These are phyloP conservation scores for Yarrowia alimentaria DNA, from an alignment of 805 yeast species.

Conservation along the genomic window DNA sequence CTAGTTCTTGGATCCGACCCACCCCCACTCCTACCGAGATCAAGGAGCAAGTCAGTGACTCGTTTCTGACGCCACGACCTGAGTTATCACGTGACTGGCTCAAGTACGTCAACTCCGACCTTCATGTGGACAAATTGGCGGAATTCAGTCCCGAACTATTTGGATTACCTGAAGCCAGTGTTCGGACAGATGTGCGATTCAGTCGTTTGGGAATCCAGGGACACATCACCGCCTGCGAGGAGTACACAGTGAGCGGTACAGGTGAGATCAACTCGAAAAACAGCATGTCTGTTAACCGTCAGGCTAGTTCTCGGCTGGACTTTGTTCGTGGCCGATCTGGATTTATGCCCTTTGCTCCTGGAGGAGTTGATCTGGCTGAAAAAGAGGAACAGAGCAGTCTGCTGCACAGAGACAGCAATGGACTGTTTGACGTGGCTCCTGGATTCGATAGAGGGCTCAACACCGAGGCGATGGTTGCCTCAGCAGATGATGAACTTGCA, in stretches of 20 bases:
- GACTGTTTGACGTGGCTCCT: conserved; percentile 78
- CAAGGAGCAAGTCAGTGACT: no score
- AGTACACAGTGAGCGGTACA: conserved; percentile 46
- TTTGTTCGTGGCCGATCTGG: conserved; percentile 67
- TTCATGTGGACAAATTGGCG: conserved; percentile 25
- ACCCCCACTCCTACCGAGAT: no score
- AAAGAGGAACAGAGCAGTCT: conserved; percentile 34
- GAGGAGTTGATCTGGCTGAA: conserved; percentile 55
- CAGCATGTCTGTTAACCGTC: conserved; percentile 70
- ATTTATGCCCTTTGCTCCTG: conserved; percentile 88
- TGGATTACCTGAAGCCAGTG: conserved; percentile 9
- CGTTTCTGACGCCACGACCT: conserved; percentile 18
- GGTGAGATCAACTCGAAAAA: conserved; percentile 56
- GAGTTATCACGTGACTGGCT: conserved; percentile 6
- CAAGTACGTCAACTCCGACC: conserved; percentile 5
- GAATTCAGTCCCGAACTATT: not conserved
- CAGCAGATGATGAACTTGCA: conserved; percentile 6
- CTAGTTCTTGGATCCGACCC: no score
- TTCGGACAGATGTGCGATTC: conserved; percentile 43
- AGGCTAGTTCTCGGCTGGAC: conserved; percentile 59
- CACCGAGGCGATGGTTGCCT: conserved; percentile 34
- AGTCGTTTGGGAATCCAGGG: conserved; percentile 78
- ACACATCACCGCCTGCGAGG: conserved; percentile 56
- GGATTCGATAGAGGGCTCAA: conserved; percentile 74
- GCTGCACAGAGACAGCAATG: conserved; percentile 68